Base-by-base conservation (phyloP, 352 stramenopile genomes). In the Phytophthora vignae region DNA sequence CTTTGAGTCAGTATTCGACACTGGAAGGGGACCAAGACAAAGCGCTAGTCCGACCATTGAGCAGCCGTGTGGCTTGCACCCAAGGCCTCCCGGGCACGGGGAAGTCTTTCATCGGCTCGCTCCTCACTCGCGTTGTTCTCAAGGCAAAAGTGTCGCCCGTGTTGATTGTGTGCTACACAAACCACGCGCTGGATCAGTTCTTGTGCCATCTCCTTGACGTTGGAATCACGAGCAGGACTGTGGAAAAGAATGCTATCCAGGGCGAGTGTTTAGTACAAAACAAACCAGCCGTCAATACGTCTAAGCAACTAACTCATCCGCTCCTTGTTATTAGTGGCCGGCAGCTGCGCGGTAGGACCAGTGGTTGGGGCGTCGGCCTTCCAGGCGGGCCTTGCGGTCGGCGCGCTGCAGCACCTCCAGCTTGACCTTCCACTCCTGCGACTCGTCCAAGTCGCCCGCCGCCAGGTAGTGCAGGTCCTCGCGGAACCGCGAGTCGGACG, bases 161-260 rank as follows among this genome's bases (percentile, higher is more conserved):
- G 49, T 68, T 98, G 7, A 84, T 85, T 60, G 87, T 98, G 8
- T 98, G 92, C 77, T 97, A 95, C 71, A 98, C 92, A 9, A 98
- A 98, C 76, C 90, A 98, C 67, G 90, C 92, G 15, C 80, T 98
- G 49, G 90, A 97, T 77, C 91, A 96, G 72, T 97, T 98, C 68
- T 72, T 98, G n/a, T 89, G 92, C 57, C 83, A 94, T 54, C 71
- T 98, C 44, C 31, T 96, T 8, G 75, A 88, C 55, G 68, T 75
- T 33, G 69, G 77, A 1, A n/a, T n/a, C n/a, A n/a, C n/a, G n/a
- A n/a, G n/a, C n/a, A n/a, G n/a, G n/a, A n/a, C n/a, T n/a, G n/a
- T n/a, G 22, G 22, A 2, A 25, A 25, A 25, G 22, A 25, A 25
- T 25, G 22, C 22, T 25, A 25, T 25, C 22, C 22, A 25, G 22